A percentile compares a stretch with the other conserved stretches of the same genome.
Conservation (phyloP, 2,329 filamentous ascomycete species). For the Aspergillus ochraceus region DNA sequence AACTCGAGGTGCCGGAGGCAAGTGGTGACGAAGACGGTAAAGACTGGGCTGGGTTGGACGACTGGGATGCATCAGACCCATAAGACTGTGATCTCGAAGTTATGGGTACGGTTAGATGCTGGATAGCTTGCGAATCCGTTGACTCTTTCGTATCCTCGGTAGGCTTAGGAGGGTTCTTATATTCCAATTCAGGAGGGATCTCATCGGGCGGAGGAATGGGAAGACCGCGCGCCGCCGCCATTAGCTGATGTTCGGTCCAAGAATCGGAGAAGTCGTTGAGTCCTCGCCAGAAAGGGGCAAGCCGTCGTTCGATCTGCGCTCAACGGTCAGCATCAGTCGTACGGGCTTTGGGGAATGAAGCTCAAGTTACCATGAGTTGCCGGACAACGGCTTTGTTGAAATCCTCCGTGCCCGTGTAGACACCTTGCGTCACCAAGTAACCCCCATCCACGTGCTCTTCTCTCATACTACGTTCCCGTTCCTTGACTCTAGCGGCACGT, state of each 20-base stretch:
- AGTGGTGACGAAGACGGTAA: constrained; percentile 58
- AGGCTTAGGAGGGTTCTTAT: constrained; percentile 52
- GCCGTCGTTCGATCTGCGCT: constrained; percentile 80
- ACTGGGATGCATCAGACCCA: constrained; percentile 70
- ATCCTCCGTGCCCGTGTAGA: constrained; percentile 89
- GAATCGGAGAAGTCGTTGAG: constrained; percentile 82
- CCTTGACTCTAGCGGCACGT: constrained; percentile 70
- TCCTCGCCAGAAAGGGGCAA: constrained; percentile 95
- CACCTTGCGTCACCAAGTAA: constrained; percentile 88
- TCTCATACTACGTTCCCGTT: constrained; percentile 83
- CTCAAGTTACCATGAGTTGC: constrained; percentile 74
- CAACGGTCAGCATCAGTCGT: constrained; percentile 19
- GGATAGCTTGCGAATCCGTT: constrained; percentile 60
- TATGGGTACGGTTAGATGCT: constrained; percentile 77
- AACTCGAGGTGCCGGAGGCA: constrained; percentile 49
- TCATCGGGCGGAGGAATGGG: constrained; percentile 82
- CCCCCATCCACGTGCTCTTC: constrained; percentile 95
- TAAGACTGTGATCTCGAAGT: constrained; percentile 73
- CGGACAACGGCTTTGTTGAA: constrained; percentile 87
- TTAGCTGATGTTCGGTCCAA: constrained; percentile 95
- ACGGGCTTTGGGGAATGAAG: not conserved
- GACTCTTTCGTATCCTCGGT: constrained; percentile 45
- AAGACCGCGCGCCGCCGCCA: constrained; percentile 82
- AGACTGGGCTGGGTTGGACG: constrained; percentile 63
- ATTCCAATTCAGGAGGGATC: constrained; percentile 68